These are phyloP conservation scores for Chaetomiaceae sp. DNA, from an alignment of 2,329 filamentous ascomycete species.

Conservation along the genomic window DNA sequence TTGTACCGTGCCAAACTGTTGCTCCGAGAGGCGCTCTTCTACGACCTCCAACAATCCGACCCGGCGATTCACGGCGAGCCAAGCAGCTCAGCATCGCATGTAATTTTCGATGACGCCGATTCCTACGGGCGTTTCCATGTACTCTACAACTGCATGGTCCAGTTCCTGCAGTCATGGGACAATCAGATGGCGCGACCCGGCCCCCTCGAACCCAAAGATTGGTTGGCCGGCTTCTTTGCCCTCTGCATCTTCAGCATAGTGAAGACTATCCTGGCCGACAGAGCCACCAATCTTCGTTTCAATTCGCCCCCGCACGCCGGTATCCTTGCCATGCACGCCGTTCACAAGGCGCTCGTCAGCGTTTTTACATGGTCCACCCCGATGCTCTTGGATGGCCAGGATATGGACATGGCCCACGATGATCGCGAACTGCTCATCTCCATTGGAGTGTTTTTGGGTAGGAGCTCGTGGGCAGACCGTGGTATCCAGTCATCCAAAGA, in stretches of 20 bases:
- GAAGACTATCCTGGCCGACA: slow-evolving; percentile 48
- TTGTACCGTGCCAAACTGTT: slow-evolving; percentile 53
- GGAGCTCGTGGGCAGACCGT: slow-evolving; percentile 44
- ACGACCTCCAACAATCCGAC: slow-evolving; percentile 48
- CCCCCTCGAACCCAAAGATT: slow-evolving; percentile 40
- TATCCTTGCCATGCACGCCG: slow-evolving; percentile 41
- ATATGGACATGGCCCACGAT: slow-evolving; percentile 40
- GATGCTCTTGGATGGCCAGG: slow-evolving; percentile 42
- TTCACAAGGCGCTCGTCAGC: slow-evolving; percentile 49
- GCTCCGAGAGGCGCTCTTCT: slow-evolving; percentile 51
- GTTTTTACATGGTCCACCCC: slow-evolving; percentile 43
- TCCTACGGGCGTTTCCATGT: slow-evolving; percentile 44
- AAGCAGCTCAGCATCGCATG: slow-evolving; percentile 32
- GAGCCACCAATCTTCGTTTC: slow-evolving; percentile 32
- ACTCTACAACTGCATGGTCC: slow-evolving; percentile 47
- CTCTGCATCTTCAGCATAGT: slow-evolving; percentile 57
- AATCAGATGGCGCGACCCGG: slow-evolving; percentile 37
- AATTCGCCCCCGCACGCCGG: slow-evolving; percentile 25
- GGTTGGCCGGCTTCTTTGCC: slow-evolving; percentile 51
- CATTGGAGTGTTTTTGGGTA: slow-evolving; percentile 43
- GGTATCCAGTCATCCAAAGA: slow-evolving; percentile 46
- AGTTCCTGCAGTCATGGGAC: slow-evolving; percentile 53
- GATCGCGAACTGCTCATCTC: slow-evolving; percentile 43
- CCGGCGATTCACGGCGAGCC: slow-evolving; percentile 41
- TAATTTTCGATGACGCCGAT: slow-evolving; percentile 42